Evolutionary conservation across 2,329 filamentous ascomycete species (phyloP).

Genomic region (Sclerotiophoma versabilis): DNA sequence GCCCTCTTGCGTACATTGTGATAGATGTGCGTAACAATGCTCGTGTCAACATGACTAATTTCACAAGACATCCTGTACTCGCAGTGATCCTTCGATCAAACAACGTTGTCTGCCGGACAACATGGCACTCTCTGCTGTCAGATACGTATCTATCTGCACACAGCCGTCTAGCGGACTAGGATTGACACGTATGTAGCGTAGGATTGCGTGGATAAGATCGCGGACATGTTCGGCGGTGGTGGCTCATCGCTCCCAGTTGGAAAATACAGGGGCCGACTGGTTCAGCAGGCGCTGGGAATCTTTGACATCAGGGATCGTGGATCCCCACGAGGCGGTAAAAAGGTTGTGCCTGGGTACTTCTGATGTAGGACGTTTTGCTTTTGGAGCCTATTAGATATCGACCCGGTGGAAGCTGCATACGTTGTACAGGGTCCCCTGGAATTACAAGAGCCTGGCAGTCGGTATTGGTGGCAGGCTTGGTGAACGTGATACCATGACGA

Average conservation of each 20-base stretch:
- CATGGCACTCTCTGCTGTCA: neutral
- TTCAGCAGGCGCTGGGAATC: constrained; percentile 8
- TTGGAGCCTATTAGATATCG: constrained; percentile 32
- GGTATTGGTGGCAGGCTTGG: constrained; percentile 33
- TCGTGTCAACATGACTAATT: constrained; percentile 9
- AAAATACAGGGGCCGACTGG: constrained; percentile 12
- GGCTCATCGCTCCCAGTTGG: neutral
- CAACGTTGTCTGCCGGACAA: constrained; percentile 3
- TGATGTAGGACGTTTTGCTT: constrained; percentile 30
- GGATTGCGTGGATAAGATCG: constrained; percentile 12
- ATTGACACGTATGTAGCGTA: constrained; percentile 24
- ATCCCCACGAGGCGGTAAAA: constrained; percentile 25
- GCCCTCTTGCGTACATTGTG: constrained; percentile 3
- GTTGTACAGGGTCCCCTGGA: constrained; percentile 31
- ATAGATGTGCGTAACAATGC: constrained; percentile 22
- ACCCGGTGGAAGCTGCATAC: constrained; percentile 26
- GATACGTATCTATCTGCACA: constrained; percentile 20
- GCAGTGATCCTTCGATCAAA: neutral
- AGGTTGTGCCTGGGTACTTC: constrained; percentile 15
- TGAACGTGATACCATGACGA: constrained; percentile 30
- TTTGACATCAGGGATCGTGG: constrained; percentile 16
- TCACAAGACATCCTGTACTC: neutral
- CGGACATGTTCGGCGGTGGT: constrained; percentile 38
- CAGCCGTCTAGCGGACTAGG: constrained; percentile 27
- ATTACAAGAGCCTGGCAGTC: constrained; percentile 21